phyloP scores from a whole-genome alignment of 2,329 filamentous ascomycete species.

The Calonectria henricotiae region DNA sequence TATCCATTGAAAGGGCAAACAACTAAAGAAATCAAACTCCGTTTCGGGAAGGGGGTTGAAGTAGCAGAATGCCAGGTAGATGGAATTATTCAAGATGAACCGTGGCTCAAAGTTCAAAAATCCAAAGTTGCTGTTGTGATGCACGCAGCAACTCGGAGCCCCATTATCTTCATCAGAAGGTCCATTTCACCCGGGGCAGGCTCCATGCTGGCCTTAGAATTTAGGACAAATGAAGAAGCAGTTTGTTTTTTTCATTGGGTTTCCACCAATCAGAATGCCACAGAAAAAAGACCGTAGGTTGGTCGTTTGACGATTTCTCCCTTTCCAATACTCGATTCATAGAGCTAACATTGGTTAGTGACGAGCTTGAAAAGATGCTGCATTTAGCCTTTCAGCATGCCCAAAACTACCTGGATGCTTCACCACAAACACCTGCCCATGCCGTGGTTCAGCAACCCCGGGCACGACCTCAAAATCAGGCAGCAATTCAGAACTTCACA shows the following conservation, averaged over 20 bases:
- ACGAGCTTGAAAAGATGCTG: constrained; percentile 37
- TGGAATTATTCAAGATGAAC: background rate
- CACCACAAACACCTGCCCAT: background rate
- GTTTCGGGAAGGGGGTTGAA: constrained; percentile 32
- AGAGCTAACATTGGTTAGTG: constrained; percentile 40
- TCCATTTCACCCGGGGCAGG: constrained; percentile 32
- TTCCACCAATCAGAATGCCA: background rate
- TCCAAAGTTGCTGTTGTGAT: constrained; percentile 37
- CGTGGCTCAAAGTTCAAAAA: constrained; percentile 49
- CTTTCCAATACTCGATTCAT: background rate
- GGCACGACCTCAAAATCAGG: background rate
- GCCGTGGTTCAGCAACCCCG: background rate
- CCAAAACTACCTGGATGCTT: background rate
- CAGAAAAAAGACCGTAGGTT: constrained; percentile 41
- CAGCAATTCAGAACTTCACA: constrained; percentile 35
- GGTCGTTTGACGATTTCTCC: background rate
- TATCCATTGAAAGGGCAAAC: constrained; percentile 16
- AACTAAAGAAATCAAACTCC: constrained; percentile 24
- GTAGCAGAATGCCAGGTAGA: background rate
- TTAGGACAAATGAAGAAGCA: constrained; percentile 38
- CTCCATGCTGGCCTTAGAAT: constrained; percentile 46
- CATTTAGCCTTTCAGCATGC: background rate
- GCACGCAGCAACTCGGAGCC: constrained; percentile 41
- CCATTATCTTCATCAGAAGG: constrained; percentile 48
- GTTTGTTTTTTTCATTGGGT: constrained; percentile 44